Conservation (phyloP, 768 basidiomycete genomes). For the Lactifluus pinguis region DNA sequence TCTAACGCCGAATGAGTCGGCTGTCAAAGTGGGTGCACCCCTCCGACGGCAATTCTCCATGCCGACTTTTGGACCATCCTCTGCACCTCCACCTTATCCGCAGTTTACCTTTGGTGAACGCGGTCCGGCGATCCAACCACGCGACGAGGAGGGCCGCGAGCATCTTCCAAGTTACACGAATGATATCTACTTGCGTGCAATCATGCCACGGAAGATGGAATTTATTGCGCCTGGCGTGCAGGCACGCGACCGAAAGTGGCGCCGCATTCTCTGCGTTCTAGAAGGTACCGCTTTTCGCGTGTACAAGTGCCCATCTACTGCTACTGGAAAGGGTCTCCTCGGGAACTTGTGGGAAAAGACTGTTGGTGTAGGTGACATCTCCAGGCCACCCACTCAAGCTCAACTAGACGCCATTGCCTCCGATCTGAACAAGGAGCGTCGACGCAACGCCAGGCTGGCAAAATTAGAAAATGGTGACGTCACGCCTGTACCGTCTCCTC, state of each 20-base stretch:
- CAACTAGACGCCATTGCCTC: conserved; percentile 19
- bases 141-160: conserved; percentile 83
- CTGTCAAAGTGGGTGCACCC: conserved; percentile 26
- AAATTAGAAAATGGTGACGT: conserved; percentile 1
- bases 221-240: conserved; percentile 79
- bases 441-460: conserved; percentile 16
- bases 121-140: conserved; percentile 31
- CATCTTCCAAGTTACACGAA: conserved; percentile 76
- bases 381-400: conserved; percentile 20
- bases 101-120: conserved; percentile 29
- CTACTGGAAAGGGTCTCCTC: conserved; percentile 37
- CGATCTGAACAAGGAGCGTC: conserved; percentile 25
- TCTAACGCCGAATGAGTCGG: conserved; percentile 1
- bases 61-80: conserved; percentile 52
- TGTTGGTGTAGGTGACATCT: conserved; percentile 63
- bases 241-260: conserved; percentile 88
- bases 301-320: conserved; percentile 46
- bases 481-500: not conserved
- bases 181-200: conserved; percentile 66
- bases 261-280: conserved; percentile 75
- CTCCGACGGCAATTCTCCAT: conserved; percentile 58
- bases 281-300: conserved; percentile 87
- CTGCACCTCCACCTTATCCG: conserved; percentile 64
- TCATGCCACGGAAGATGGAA: conserved; percentile 90
- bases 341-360: conserved; percentile 74